Evolutionary conservation across 2,329 filamentous ascomycete genomes (phyloP).

Genomic region (Fusarium sp.): DNA sequence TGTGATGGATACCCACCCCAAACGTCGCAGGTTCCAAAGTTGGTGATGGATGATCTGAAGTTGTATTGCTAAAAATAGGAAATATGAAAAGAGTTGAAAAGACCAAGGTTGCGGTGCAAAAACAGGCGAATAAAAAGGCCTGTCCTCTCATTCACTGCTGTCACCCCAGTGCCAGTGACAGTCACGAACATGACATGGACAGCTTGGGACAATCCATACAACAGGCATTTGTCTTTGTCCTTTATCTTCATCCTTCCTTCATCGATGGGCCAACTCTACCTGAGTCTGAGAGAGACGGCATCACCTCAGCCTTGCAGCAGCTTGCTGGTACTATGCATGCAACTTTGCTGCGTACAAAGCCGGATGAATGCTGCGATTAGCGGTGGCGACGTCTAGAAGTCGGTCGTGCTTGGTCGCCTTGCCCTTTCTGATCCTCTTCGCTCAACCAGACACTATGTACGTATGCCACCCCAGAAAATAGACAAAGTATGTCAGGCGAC

Average conservation of each 20-base stretch:
- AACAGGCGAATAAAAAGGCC: too few species aligned
- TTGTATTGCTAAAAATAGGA: background rate
- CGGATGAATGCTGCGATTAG: too few species aligned
- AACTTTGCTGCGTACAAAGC: too few species aligned
- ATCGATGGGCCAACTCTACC: background rate
- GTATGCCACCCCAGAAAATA: slow-evolving; percentile 16
- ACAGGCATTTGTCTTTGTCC: background rate
- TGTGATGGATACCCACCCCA: slow-evolving; percentile 17
- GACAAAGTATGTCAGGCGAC: slow-evolving; percentile 26
- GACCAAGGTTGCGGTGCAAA: background rate
- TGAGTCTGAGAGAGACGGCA: background rate
- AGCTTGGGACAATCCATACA: background rate
- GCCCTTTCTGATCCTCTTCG: background rate
- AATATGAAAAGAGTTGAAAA: background rate
- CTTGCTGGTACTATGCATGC: too few species aligned
- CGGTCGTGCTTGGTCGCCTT: background rate
- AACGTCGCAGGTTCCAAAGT: background rate
- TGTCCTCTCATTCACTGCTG: too few species aligned
- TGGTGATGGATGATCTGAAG: background rate
- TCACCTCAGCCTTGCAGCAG: background rate
- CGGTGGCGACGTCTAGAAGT: background rate
- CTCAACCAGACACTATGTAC: slow-evolving; percentile 1
- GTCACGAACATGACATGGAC: too few species aligned
- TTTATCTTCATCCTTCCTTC: background rate
- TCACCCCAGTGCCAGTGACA: too few species aligned